Conservation (phyloP, 768 basidiomycete genomes). For the Omphalotus guepiniiformis region DNA sequence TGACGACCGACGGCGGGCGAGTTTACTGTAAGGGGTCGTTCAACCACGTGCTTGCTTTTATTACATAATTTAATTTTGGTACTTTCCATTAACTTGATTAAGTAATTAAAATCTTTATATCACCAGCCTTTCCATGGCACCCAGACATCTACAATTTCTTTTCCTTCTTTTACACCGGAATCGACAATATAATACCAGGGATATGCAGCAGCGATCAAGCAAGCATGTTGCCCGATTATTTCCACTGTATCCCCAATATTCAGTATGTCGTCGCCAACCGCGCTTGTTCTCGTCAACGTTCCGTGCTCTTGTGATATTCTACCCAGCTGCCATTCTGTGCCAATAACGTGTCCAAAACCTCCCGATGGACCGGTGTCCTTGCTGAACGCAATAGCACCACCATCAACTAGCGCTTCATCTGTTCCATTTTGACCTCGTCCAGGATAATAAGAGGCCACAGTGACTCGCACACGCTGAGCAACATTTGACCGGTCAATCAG, state of each 20-base stretch:
- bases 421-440: constrained; percentile 53
- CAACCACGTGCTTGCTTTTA: constrained; percentile 12
- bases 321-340: constrained; percentile 59
- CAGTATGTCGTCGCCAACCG: constrained; percentile 27
- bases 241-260: constrained; percentile 60
- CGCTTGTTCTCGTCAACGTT: constrained; percentile 42
- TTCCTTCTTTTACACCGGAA: constrained; percentile 42
- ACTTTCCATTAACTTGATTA: background rate
- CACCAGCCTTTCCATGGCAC: constrained; percentile 92
- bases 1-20: background rate
- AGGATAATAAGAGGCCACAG: constrained; percentile 78
- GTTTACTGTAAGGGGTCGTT: constrained; percentile 5
- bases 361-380: constrained; percentile 77
- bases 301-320: constrained; percentile 80
- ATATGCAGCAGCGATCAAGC: constrained; percentile 73
- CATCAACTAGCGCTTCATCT: constrained; percentile 79
- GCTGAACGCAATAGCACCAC: constrained; percentile 82
- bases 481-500: constrained; percentile 54
- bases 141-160: constrained; percentile 75
- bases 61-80: background rate
- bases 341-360: constrained; percentile 69
- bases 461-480: constrained; percentile 65
- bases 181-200: constrained; percentile 87
- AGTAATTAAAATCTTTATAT: constrained; percentile 25
- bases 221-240: constrained; percentile 84